phyloP scores from a whole-genome alignment of 2,329 filamentous ascomycete genomes.

The Monilinia laxa region DNA sequence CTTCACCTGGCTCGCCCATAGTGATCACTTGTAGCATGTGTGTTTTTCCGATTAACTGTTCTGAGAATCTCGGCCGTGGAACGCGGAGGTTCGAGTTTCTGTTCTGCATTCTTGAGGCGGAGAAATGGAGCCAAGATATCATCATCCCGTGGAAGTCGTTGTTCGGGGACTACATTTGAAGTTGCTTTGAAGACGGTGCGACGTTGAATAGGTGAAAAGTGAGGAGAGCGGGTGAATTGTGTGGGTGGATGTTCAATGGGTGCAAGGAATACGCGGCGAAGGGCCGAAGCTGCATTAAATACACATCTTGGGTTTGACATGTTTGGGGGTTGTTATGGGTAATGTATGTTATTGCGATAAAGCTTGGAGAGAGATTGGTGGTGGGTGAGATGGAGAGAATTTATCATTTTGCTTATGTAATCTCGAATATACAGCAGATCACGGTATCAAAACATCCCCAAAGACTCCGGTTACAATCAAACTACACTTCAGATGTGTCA shows the following conservation, averaged over 20 bases:
- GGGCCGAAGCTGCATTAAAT: conserved; percentile 48
- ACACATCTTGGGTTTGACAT: conserved; percentile 39
- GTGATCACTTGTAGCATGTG: conserved; percentile 53
- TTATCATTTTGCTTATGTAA: conserved; percentile 18
- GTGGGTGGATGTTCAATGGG: conserved; percentile 39
- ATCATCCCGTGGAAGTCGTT: conserved; percentile 46
- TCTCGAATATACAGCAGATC: background rate
- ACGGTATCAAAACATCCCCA: conserved; percentile 9
- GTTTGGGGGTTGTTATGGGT: background rate
- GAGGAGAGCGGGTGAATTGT: conserved; percentile 29
- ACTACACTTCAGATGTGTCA: background rate
- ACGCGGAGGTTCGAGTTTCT: conserved; percentile 40
- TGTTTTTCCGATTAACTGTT: conserved; percentile 49
- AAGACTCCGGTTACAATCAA: background rate
- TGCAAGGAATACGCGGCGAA: conserved; percentile 50
- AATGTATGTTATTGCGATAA: background rate
- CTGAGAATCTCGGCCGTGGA: conserved; percentile 43
- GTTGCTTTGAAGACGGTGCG: conserved; percentile 20
- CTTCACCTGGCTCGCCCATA: conserved; percentile 35
- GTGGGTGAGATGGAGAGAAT: background rate
- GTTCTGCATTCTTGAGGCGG: conserved; percentile 44
- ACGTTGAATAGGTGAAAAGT: conserved; percentile 8
- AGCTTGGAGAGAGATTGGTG: background rate
- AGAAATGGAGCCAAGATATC: conserved; percentile 49
- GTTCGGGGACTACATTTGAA: conserved; percentile 22